phyloP scores from a whole-genome alignment of 169 alveolate genomes.

The Plasmodium billcollinsi region DNA sequence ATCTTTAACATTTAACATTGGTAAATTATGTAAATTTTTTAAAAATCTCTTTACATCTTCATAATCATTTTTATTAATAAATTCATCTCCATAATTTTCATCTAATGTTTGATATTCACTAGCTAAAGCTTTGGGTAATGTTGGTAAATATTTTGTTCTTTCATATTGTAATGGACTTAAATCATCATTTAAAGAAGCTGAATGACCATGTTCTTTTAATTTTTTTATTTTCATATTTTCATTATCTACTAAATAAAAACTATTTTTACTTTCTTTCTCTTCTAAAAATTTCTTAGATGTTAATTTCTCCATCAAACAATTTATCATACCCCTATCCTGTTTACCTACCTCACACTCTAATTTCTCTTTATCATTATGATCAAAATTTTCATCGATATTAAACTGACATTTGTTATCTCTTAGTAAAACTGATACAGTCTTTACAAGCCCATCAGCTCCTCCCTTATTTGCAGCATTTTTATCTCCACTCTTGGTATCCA shows the following conservation, averaged over 20 bases:
- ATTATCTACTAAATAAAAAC: constrained; percentile 62
- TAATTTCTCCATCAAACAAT: constrained; percentile 67
- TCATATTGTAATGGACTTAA: constrained; percentile 83
- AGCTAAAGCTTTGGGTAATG: constrained; percentile 79
- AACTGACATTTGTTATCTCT: constrained; percentile 40
- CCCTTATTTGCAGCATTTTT: constrained; percentile 2
- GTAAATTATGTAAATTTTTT: constrained; percentile 68
- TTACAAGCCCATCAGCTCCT: constrained; percentile 1
- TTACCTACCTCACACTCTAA: not conserved
- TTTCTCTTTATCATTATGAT: constrained; percentile 6
- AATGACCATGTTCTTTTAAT: constrained; percentile 81
- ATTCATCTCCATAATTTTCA: constrained; percentile 79
- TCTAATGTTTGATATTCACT: constrained; percentile 71
- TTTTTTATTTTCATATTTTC: constrained; percentile 72
- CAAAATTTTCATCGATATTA: constrained; percentile 43
- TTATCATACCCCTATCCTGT: constrained; percentile 56
- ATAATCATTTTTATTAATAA: constrained; percentile 78
- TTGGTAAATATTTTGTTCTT: constrained; percentile 79
- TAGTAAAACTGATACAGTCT: constrained; percentile 44
- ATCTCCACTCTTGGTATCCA: constrained; percentile 15
- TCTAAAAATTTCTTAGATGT: constrained; percentile 65
- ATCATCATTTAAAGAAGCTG: constrained; percentile 82
- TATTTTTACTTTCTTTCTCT: constrained; percentile 53
- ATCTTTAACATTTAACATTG: constrained; percentile 77
- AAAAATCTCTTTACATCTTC: constrained; percentile 75